phyloP scores from a whole-genome alignment of 2,329 filamentous ascomycete genomes.

The Phaeosphaeria sp. region DNA sequence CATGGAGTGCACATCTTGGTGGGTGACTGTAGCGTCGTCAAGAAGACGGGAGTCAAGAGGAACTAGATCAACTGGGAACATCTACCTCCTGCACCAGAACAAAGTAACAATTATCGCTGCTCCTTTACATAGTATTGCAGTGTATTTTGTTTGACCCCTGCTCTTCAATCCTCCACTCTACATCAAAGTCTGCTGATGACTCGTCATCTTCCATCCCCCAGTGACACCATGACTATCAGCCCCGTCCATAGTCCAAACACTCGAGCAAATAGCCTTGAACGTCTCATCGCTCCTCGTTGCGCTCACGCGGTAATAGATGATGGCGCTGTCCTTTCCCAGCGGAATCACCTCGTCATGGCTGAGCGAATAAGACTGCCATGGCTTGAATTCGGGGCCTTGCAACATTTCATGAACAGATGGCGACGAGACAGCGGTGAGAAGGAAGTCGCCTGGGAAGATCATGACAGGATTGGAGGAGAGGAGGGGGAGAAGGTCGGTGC shows the following conservation, averaged over 20 bases:
- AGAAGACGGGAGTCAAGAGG: no score
- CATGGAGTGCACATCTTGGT: no score
- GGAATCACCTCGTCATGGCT: slow-evolving; percentile 37
- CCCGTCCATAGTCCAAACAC: slow-evolving; percentile 31
- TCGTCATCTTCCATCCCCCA: slow-evolving; percentile 35
- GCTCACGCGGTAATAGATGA: slow-evolving; percentile 36
- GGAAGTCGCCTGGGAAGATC: slow-evolving; percentile 48
- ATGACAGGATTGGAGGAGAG: slow-evolving; percentile 46
- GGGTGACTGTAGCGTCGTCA: no score
- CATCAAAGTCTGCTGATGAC: slow-evolving; percentile 38
- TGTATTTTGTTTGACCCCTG: no score
- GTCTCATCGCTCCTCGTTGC: slow-evolving; percentile 20
- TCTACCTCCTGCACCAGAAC: no score
- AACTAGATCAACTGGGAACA: no score
- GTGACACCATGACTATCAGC: slow-evolving; percentile 7
- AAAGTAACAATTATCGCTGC: no score
- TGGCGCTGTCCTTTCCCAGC: slow-evolving; percentile 28
- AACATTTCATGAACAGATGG: slow-evolving; percentile 30
- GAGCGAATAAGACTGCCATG: slow-evolving; percentile 33
- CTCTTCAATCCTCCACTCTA: no score
- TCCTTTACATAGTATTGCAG: no score
- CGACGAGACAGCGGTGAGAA: slow-evolving; percentile 41
- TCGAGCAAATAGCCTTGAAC: slow-evolving; percentile 35
- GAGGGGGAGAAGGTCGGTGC: slow-evolving; percentile 32
- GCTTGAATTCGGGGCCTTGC: slow-evolving; percentile 22